These are phyloP conservation scores for Aspergillus texensis DNA, from an alignment of 2,329 filamentous ascomycete species.

Conservation along the genomic window DNA sequence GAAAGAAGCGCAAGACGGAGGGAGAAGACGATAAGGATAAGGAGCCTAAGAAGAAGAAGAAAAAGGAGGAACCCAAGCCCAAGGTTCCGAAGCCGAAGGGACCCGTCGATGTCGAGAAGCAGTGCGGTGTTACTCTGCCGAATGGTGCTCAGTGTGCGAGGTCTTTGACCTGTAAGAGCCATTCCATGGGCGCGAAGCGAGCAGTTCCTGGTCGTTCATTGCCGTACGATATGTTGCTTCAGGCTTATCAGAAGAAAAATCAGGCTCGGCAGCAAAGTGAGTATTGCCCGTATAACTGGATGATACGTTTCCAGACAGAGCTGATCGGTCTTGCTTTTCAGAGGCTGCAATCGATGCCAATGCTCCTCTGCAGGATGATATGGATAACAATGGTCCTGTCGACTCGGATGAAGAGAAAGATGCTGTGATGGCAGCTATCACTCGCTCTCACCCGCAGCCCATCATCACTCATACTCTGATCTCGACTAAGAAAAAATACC, in stretches of 20 bases:
- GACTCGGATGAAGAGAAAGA: constrained; percentile 95
- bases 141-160: constrained; percentile 87
- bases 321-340: constrained; percentile 38
- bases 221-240: constrained; percentile 89
- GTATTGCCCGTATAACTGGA: constrained; percentile 36
- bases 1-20: constrained; percentile 79
- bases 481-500: constrained; percentile 57
- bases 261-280: constrained; percentile 95
- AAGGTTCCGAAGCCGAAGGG: constrained; percentile 86
- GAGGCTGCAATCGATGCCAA: constrained; percentile 94
- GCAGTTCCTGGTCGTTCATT: constrained; percentile 83
- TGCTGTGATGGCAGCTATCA: constrained; percentile 78
- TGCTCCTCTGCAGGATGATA: constrained; percentile 82
- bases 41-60: constrained; percentile 86
- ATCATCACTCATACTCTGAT: constrained; percentile 66
- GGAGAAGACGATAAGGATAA: constrained; percentile 71
- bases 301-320: constrained; percentile 3
- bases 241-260: constrained; percentile 94
- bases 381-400: constrained; percentile 77
- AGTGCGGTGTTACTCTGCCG: constrained; percentile 83
- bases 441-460: constrained; percentile 76
- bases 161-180: constrained; percentile 89
- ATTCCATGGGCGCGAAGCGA: constrained; percentile 92
- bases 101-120: constrained; percentile 89
- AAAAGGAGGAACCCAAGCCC: constrained; percentile 86